phyloP scores from a whole-genome alignment of 176 grass and related monocot species.

The Musa itinerans region DNA sequence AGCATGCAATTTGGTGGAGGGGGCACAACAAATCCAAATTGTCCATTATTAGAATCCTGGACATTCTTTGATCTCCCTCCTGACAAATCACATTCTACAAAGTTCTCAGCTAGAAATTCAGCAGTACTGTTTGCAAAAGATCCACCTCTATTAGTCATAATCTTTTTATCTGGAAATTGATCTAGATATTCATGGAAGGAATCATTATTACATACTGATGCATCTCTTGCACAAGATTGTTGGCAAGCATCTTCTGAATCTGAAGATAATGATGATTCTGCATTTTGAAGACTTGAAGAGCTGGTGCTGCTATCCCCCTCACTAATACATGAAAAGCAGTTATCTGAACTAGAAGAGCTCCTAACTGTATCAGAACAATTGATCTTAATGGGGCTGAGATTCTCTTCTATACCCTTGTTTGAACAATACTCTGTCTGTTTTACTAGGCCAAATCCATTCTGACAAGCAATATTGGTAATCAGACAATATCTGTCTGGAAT shows the following conservation, averaged over 20 bases:
- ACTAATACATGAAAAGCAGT: slow-evolving; percentile 57
- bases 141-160: slow-evolving; percentile 7
- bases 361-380: slow-evolving; percentile 9
- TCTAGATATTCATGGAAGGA: slow-evolving; percentile 2
- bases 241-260: slow-evolving; percentile 67
- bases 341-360: slow-evolving; percentile 49
- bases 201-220: slow-evolving; percentile 17
- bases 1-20: slow-evolving; percentile 24
- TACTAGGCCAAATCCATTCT: slow-evolving; percentile 16
- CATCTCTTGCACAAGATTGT: slow-evolving; percentile 32
- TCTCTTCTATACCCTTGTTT: slow-evolving; percentile 27
- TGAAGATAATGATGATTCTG: slow-evolving; percentile 60
- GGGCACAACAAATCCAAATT: slow-evolving; percentile 23
- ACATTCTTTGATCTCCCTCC: slow-evolving; percentile 35
- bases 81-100: slow-evolving; percentile 30
- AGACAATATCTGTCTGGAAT: background rate
- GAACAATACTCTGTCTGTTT: slow-evolving; percentile 27
- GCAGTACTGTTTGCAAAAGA: slow-evolving; percentile 29
- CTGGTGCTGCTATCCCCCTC: slow-evolving; percentile 76
- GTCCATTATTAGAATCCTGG: slow-evolving; percentile 21
- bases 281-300: slow-evolving; percentile 51
- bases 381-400: slow-evolving; percentile 21
- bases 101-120: slow-evolving; percentile 38
- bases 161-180: slow-evolving; percentile 25
- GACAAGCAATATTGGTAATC: slow-evolving; percentile 20